Evolutionary conservation across 345 rosid genomes (phyloP).

Genomic region (Pistacia vera): DNA sequence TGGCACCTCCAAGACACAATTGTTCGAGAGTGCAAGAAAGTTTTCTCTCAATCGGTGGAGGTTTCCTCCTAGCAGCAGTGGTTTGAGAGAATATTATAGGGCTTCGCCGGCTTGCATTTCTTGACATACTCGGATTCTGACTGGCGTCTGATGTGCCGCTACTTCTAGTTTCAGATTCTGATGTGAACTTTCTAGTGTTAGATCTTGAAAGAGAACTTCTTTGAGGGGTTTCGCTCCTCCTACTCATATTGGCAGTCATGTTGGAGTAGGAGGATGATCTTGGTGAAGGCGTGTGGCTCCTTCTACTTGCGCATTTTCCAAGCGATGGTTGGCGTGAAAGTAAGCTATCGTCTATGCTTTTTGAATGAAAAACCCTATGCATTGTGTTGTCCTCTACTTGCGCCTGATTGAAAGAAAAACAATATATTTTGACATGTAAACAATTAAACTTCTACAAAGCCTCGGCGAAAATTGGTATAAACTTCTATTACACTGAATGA

Average conservation of each 20-base stretch:
- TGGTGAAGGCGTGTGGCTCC: conserved; percentile 51
- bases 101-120: conserved; percentile 48
- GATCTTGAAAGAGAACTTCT: conserved; percentile 16
- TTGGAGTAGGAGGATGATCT: conserved; percentile 41
- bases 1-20: conserved; percentile 62
- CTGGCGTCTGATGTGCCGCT: background rate
- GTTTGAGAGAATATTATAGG: conserved; percentile 76
- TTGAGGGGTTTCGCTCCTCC: conserved; percentile 23
- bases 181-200: background rate
- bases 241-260: conserved; percentile 8
- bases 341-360: conserved; percentile 52
- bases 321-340: conserved; percentile 41
- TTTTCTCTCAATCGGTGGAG: conserved; percentile 53
- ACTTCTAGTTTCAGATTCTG: conserved; percentile 9
- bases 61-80: conserved; percentile 56
- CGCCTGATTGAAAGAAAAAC: too few species aligned
- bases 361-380: conserved; percentile 2
- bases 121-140: conserved; percentile 23
- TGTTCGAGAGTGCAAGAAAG: conserved; percentile 89
- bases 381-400: too few species aligned
- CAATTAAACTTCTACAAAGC: too few species aligned
- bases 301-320: conserved; percentile 33
- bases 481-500: too few species aligned
- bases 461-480: too few species aligned
- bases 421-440: too few species aligned